Evolutionary conservation across 495 filamentous ascomycete species (phyloP).

Genomic region (Lichina pygmaea): DNA sequence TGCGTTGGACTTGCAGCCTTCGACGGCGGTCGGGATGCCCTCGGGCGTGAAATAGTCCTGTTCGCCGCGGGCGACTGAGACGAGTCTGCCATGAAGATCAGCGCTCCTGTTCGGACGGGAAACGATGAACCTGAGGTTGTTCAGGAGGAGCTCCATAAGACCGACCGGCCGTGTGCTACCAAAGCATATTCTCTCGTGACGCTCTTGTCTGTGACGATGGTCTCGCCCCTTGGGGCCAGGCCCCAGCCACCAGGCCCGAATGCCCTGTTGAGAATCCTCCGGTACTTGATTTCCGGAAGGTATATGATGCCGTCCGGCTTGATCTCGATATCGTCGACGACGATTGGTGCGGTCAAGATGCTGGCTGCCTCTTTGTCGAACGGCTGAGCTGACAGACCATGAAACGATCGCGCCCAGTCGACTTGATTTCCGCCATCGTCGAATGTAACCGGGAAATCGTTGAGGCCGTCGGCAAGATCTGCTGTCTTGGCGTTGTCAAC

Average conservation of each 20-base stretch:
- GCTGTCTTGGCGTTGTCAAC: slow-evolving; percentile 1
- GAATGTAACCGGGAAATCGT: slow-evolving; percentile 23
- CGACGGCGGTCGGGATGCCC: slow-evolving; percentile 85
- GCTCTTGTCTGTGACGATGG: slow-evolving; percentile 62
- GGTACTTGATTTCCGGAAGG: slow-evolving; percentile 94
- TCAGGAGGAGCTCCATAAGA: not conserved
- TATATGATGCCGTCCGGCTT: slow-evolving; percentile 94
- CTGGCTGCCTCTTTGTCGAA: slow-evolving; percentile 54
- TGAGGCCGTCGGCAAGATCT: slow-evolving; percentile 25
- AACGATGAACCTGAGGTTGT: not conserved
- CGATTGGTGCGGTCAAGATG: slow-evolving; percentile 38
- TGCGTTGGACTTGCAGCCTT: slow-evolving; percentile 92
- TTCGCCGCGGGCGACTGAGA: slow-evolving; percentile 81
- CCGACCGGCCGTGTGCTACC: slow-evolving; percentile 67
- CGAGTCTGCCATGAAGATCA: slow-evolving; percentile 28
- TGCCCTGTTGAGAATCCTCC: slow-evolving; percentile 66
- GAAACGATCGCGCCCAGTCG: slow-evolving; percentile 85
- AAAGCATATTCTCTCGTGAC: slow-evolving; percentile 92
- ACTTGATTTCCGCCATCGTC: slow-evolving; percentile 23
- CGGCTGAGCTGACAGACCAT: slow-evolving; percentile 50
- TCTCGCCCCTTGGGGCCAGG: slow-evolving; percentile 67
- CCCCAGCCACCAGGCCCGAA: slow-evolving; percentile 96
- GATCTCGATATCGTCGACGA: slow-evolving; percentile 64
- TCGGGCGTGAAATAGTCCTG: slow-evolving; percentile 83
- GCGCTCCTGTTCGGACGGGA: not conserved